These are phyloP conservation scores for Triangularia verruculosa DNA, from an alignment of 2,329 filamentous ascomycete genomes.

Conservation along the genomic window DNA sequence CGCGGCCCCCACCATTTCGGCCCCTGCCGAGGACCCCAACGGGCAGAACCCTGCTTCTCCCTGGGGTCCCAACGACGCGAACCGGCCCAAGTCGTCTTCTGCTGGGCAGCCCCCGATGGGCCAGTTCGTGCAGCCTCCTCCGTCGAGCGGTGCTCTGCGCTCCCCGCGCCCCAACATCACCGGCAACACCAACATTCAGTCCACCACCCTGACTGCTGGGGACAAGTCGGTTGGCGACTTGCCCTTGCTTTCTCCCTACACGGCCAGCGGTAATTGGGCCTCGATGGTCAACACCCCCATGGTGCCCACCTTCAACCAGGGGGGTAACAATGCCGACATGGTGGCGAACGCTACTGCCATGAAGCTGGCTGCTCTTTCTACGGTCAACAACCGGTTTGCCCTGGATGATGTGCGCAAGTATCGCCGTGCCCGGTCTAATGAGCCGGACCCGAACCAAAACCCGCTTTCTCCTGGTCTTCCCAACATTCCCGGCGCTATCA, in stretches of 20 bases:
- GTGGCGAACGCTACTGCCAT: slow-evolving; percentile 97
- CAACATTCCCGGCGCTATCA: slow-evolving; percentile 70
- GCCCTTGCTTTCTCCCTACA: slow-evolving; percentile 81
- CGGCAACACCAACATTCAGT: slow-evolving; percentile 72
- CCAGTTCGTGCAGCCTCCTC: slow-evolving; percentile 83
- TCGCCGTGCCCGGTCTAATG: slow-evolving; percentile 84
- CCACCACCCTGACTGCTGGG: slow-evolving; percentile 71
- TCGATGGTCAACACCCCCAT: slow-evolving; percentile 98
- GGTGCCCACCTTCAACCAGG: slow-evolving; percentile 75
- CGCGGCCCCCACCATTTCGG: slow-evolving; percentile 70
- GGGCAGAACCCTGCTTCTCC: slow-evolving; percentile 71
- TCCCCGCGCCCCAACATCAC: slow-evolving; percentile 73
- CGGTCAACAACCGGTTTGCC: slow-evolving; percentile 96
- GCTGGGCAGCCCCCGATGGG: slow-evolving; percentile 79
- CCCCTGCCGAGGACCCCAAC: slow-evolving; percentile 63
- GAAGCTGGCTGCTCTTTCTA: slow-evolving; percentile 95
- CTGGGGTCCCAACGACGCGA: slow-evolving; percentile 62
- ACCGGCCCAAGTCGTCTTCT: slow-evolving; percentile 75
- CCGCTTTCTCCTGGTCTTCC: slow-evolving; percentile 66
- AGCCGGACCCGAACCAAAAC: slow-evolving; percentile 58
- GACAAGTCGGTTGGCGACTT: slow-evolving; percentile 69
- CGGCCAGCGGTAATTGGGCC: slow-evolving; percentile 82
- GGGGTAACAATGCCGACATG: slow-evolving; percentile 76
- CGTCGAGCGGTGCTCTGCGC: slow-evolving; percentile 69
- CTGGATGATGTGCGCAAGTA: slow-evolving; percentile 97